A percentile compares a stretch with the other conserved stretches of the same genome.
Conservation (phyloP, 2,329 filamentous ascomycete genomes). For the Hawksworthiomyces lignivorus region DNA sequence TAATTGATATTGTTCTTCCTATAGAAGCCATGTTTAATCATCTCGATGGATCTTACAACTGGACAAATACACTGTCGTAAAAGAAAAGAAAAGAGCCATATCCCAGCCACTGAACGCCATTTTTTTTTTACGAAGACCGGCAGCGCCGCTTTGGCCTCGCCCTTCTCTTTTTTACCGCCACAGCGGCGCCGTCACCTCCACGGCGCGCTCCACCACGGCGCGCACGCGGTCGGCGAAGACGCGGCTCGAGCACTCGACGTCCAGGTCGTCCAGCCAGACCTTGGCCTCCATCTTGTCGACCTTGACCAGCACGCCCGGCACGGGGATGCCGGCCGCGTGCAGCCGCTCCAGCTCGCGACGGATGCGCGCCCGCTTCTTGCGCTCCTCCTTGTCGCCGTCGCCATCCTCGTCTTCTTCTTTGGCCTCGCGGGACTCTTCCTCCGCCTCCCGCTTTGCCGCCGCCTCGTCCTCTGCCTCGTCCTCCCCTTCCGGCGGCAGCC, state of each 20-base stretch:
- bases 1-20: too few relatives aligned
- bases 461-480: constrained; percentile 25
- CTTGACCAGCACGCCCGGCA: constrained; percentile 78
- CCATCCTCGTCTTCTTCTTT: constrained; percentile 18
- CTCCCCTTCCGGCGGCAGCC: constrained; percentile 35
- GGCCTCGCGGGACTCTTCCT: constrained; percentile 23
- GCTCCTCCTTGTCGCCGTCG: constrained; percentile 26
- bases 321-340: constrained; percentile 78
- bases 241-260: constrained; percentile 77
- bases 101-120: too few relatives aligned
- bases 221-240: constrained; percentile 77
- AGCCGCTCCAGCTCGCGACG: constrained; percentile 68
- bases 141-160: too few relatives aligned
- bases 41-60: too few relatives aligned
- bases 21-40: too few relatives aligned
- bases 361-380: constrained; percentile 30
- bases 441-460: constrained; percentile 19
- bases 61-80: too few relatives aligned
- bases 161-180: constrained; percentile 49
- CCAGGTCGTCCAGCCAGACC: constrained; percentile 86
- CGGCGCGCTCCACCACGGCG: constrained; percentile 81
- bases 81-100: too few relatives aligned
- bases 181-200: constrained; percentile 76
- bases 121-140: too few relatives aligned
- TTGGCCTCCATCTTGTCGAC: constrained; percentile 82